Evolutionary conservation across 441 rosid genomes (phyloP).

Genomic region (Dalechampia spathulata): DNA sequence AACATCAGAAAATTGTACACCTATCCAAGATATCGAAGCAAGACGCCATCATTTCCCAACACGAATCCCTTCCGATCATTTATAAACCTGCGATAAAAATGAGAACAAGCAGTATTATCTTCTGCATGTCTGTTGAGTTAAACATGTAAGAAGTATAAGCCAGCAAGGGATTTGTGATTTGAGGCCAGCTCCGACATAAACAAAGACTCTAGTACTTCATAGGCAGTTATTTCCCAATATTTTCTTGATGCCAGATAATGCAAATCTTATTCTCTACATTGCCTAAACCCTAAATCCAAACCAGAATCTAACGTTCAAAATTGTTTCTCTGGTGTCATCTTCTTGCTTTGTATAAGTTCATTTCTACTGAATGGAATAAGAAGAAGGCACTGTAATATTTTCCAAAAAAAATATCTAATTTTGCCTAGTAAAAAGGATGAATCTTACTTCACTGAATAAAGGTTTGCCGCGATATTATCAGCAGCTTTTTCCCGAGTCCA

Average conservation of each 20-base stretch:
- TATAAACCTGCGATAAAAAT: conserved; percentile 49
- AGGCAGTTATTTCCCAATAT: neutral
- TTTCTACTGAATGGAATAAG: neutral
- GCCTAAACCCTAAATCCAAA: neutral
- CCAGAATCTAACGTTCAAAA: neutral
- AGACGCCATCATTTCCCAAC: conserved; percentile 82
- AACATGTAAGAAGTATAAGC: neutral
- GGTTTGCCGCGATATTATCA: conserved; percentile 88
- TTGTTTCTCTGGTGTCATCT: neutral
- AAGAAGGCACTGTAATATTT: neutral
- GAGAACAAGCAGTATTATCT: neutral
- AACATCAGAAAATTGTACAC: neutral
- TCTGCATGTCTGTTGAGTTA: neutral
- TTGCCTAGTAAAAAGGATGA: neutral
- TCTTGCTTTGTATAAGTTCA: neutral
- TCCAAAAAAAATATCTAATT: neutral
- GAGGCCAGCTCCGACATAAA: neutral
- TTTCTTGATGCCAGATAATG: neutral
- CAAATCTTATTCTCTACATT: neutral
- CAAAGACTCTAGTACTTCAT: neutral
- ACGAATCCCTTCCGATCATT: conserved; percentile 75
- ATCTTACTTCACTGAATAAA: conserved; percentile 82
- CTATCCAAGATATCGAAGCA: conserved; percentile 89
- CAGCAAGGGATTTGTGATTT: neutral
- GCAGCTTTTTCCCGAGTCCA: conserved; percentile 98